Evolutionary conservation across 2,329 filamentous ascomycete genomes (phyloP), one percentile per base, ranked within the genome.

Genomic region (Emmonsiellopsis sp.): DNA sequence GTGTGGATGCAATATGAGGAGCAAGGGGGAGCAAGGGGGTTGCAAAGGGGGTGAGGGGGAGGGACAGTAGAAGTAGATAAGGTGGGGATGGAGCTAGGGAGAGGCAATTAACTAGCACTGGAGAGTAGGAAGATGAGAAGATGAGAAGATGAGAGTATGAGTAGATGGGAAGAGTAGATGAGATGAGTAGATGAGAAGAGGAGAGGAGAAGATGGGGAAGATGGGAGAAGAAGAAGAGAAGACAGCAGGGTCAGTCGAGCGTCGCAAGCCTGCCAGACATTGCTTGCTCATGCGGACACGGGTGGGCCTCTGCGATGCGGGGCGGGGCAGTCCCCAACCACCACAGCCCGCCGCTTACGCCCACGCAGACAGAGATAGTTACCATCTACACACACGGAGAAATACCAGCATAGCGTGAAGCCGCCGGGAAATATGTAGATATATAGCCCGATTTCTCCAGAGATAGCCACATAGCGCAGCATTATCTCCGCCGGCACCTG

Each of bases 161-260:
- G 37, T 35, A 38, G 40, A 35, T 34, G 51, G 51, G 54, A 43
- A 52, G 47, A 55, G 37, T 35, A 38, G 40, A 35, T 34, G 51
- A 51, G 54, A 43, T n/a, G n/a, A n/a, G n/a, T n/a, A 52, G 47
- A 46, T 30, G 35, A 5, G 50, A 43, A 26, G 45, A 51, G 32
- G 45, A 35, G 50, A 42, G 45, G 55, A 48, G 55, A 50, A 42
- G 46, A 52, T 46, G 54, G 50, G 40, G 50, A 53, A 51, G 16
- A 53, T 16, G 50, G 7, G 16, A n/a, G 15, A 38, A 38, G 32
- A 48, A 46, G 53, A 45, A 50, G 46, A 55, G 56, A 51, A 52
- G 58, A 59, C 56, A 54, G 53, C 51, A 54, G 54, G 30, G 35
- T 10, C 43, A 32, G 32, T 44, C 26, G 10, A 30, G 43, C 30